These are phyloP conservation scores for Ceratobasidium sp. DNA, from an alignment of 1,284 basidiomycete species.

Conservation along the genomic window DNA sequence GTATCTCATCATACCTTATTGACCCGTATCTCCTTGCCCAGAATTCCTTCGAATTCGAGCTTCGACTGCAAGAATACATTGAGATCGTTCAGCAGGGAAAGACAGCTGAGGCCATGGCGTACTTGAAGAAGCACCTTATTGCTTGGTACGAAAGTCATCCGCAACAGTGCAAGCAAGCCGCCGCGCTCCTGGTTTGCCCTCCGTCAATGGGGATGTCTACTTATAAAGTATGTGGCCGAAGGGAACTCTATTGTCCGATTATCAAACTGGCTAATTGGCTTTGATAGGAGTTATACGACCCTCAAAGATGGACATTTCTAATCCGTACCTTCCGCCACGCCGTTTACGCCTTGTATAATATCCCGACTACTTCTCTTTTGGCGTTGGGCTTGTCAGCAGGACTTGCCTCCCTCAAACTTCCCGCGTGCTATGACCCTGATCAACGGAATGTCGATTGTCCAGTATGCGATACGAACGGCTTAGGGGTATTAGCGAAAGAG, in stretches of 20 bases:
- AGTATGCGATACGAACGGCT: constrained; percentile 74
- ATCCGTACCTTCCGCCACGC: constrained; percentile 79
- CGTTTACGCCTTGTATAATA: constrained; percentile 81
- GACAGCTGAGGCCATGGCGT: constrained; percentile 78
- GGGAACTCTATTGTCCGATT: background rate
- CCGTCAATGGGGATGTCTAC: constrained; percentile 35
- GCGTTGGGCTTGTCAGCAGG: constrained; percentile 88
- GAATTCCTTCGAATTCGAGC: constrained; percentile 94
- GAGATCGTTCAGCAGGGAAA: constrained; percentile 80
- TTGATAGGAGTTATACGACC: constrained; percentile 77
- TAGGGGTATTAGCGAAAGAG: constrained; percentile 79
- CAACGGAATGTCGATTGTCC: constrained; percentile 82
- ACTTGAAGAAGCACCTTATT: constrained; percentile 80
- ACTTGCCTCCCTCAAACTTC: constrained; percentile 82
- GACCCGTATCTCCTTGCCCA: constrained; percentile 49
- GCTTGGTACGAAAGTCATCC: constrained; percentile 82
- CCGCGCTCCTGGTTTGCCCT: constrained; percentile 74
- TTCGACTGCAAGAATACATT: constrained; percentile 94
- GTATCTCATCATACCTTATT: background rate
- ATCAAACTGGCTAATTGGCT: background rate
- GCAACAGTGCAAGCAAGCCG: constrained; percentile 74
- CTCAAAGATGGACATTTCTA: constrained; percentile 73
- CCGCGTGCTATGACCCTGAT: constrained; percentile 65
- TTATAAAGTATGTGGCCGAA: constrained; percentile 31
- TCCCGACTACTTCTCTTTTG: constrained; percentile 84